Evolutionary conservation across 1,139 yeast genomes (phyloP), one percentile per base, ranked within the genome.

Genomic region (Zygosaccharomyces pseudobailii): DNA sequence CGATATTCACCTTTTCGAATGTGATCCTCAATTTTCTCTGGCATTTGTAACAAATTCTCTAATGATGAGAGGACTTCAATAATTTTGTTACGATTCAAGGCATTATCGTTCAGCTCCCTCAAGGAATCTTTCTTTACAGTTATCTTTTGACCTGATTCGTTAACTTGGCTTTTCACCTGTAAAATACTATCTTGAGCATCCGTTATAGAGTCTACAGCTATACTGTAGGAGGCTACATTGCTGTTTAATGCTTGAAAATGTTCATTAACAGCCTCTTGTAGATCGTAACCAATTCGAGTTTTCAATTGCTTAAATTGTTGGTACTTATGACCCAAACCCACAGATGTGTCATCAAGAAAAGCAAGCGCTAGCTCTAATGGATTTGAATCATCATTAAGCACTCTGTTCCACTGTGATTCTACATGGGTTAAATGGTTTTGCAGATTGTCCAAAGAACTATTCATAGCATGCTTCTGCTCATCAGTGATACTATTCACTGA

Each of bases 291-390:
- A 10, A 90, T 81, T 51, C 78, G 71, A n/a, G 71, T 71, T 49
- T 79, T 76, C 46, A 83, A 60, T 46, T 72, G 73, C 40, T 72
- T 66, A 55, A 86, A 86, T 44, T 83, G 86, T 0, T 73, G 71
- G 48, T 75, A 73, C 53, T 83, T 78, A 59, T 84, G 84, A 1
- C 95, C 95, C 59, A 86, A 69, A 0, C 97, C 97, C 28, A 89
- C 95, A 1, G 96, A 86, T 3, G 95, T 82, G 56, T 82, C 84
- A 65, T 90, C 97, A 56, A 88, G 71, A 50, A 90, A 71, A 0
- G 92, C 80, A 40, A 90, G 72, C 0, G 96, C 96, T 47, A 84
- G 72, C 58, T 88, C 96, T 37, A 90, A 73, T 0, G 96, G 95
- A 63, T 87, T 88, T 44, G 94, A 74, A 50, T 73, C 63, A 51